Evolutionary conservation across 441 rosid genomes (phyloP), one percentile per base, ranked within the genome.

Genomic region (Gossypium trilobum): DNA sequence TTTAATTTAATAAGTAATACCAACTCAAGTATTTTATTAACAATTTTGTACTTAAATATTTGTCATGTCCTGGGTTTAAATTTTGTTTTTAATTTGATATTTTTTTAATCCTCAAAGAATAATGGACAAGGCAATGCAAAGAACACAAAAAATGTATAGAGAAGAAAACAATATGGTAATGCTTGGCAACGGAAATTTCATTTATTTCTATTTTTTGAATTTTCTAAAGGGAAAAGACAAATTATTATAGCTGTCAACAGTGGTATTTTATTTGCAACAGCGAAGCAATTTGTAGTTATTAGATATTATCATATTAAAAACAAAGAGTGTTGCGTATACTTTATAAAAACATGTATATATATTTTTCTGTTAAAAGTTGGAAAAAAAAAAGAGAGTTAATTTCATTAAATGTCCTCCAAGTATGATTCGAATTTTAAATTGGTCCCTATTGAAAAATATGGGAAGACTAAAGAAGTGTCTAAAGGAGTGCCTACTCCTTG

Each of bases 181-280:
- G 60, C 29, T 55, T 20, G 60, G 60, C 6, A 55, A 55, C 17
- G 13, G 23, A 20, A 46, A 11, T 46, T 17, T 52, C 20, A 1
- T 16, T 52, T 52, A 16, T 52, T 52, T 25, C 5, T 13, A 0
- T 10, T 58, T 20, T 2, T 20, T 7, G 0, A 48, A 48, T 25
- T 25, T 25, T 36, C n/a, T 39, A 10, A 39, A 33, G 27, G 51
- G 42, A 63, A 36, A 63, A 63, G 51, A 63, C 68, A 63, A 63
- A 39, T 63, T 10, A 63, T 63, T 63, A 39, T 63, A 63, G 68
- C 68, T 63, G 68, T 63, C 68, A 17, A 17, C 27, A 62, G 68
- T 17, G 16, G 17, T 29, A 33, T 29, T 31, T 69, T 69, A 48
- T 52, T 54, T 69, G 62, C 48, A 27, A 50, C 71, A 67, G 71